These are phyloP conservation scores for Nitzschia sp. DNA, from an alignment of 108 stramenopile species.

Conservation along the genomic window DNA sequence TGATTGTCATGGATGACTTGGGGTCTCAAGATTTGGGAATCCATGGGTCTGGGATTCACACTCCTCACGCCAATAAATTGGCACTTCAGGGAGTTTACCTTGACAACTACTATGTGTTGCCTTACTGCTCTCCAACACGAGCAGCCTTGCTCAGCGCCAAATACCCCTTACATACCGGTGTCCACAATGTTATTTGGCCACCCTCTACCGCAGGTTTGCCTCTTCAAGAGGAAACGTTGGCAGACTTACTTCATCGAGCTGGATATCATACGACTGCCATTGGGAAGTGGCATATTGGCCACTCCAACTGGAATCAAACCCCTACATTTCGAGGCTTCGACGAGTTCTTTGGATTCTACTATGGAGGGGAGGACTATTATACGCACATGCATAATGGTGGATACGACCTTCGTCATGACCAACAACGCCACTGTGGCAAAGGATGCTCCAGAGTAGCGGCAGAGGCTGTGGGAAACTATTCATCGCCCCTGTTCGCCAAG, in stretches of 20 bases:
- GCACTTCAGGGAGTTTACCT: slow-evolving; percentile 26
- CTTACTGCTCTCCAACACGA: slow-evolving; percentile 47
- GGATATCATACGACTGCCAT: slow-evolving; percentile 56
- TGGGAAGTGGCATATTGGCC: slow-evolving; percentile 72
- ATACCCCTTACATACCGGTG: slow-evolving; percentile 48
- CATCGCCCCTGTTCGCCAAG: slow-evolving; percentile 37
- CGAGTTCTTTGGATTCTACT: slow-evolving; percentile 53
- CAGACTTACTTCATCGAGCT: slow-evolving; percentile 24
- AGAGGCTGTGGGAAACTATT: slow-evolving; percentile 27
- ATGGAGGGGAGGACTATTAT: slow-evolving; percentile 54
- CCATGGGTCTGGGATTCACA: slow-evolving; percentile 38
- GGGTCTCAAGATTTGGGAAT: slow-evolving; percentile 48
- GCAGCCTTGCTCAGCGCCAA: slow-evolving; percentile 34
- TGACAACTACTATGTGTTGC: slow-evolving; percentile 46
- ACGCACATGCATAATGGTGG: slow-evolving; percentile 22
- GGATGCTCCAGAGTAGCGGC: slow-evolving; percentile 21
- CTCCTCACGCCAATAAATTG: slow-evolving; percentile 30
- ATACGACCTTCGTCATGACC: slow-evolving; percentile 34
- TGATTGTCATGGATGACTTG: slow-evolving; percentile 50
- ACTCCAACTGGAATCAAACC: slow-evolving; percentile 30
- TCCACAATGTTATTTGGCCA: slow-evolving; percentile 16
- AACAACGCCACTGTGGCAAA: slow-evolving; percentile 22
- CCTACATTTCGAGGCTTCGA: slow-evolving; percentile 69
- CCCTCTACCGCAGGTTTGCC: slow-evolving; percentile 36
- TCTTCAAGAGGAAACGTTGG: slow-evolving; percentile 31